Base-by-base conservation (phyloP, 2,329 filamentous ascomycete species). In the Penicillium polonicum region DNA sequence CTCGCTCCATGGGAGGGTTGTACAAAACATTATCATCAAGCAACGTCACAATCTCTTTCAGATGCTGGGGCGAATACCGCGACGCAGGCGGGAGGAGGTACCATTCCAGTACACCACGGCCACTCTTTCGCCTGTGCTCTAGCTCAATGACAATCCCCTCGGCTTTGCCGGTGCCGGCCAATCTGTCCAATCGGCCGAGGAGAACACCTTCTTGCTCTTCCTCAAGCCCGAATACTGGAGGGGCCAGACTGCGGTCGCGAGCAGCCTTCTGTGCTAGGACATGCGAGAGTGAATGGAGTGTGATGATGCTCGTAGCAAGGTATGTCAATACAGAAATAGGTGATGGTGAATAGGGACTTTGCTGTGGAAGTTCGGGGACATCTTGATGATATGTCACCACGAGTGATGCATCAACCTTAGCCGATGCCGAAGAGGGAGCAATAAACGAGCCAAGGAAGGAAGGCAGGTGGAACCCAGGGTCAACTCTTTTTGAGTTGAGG, bases 261-360 rank as follows among this genome's bases (percentile, higher is more conserved):
- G 93, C 92, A n/a, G 82, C 83, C 71, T 91, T 91, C 38, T 84
- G 82, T 31, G 87, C 86, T 5, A 94, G 81, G 43, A 90, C 84
- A 65, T 97, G 91, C 8, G 85, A 78, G 39, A 97, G 82, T 15
- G 86, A 89, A 39, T 88, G 86, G 0, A 90, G 80, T 5, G 84
- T 86, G 58, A 97, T 82, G 52, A 97, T 84, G 4, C 91, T 88
- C 4, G 94, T 99, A n/a, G 92, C 90, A 57, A 97, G 86, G 74
- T 95, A 95, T 45, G 83, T 84, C 23, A 97, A 80, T 0, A 92
- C 78, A 1, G 86, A 86, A 13, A 95, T 80, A 0, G 91, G 86
- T 29, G 85, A 78, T 0, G 92, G 91, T 19, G 84, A 78, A 74
- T 74, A 82, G 36, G 70, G 57, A 48, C 68, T 65, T 33, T 68